phyloP scores from a whole-genome alignment of 2,329 filamentous ascomycete genomes.

The Xylariaceae sp. region DNA sequence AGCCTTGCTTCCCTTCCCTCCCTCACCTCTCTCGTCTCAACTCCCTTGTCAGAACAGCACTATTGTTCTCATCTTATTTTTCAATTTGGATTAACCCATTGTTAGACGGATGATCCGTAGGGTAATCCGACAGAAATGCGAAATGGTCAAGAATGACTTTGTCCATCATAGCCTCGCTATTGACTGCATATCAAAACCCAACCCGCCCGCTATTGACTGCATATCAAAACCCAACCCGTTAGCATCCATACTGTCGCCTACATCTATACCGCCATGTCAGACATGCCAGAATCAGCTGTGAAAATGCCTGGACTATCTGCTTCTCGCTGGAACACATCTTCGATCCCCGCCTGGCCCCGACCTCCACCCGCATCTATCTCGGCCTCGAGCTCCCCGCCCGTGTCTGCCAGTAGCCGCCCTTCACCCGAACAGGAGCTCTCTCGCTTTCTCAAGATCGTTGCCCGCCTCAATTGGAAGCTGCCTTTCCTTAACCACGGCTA shows the following conservation, averaged over 20 bases:
- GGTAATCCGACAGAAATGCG: neutral
- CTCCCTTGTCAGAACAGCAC: too few species aligned
- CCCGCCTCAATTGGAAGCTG: slow-evolving; percentile 65
- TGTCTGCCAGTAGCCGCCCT: neutral
- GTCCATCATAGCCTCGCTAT: too few species aligned
- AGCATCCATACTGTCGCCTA: too few species aligned
- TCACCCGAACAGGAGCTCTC: slow-evolving; percentile 47
- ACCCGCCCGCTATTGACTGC: too few species aligned
- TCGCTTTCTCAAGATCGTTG: slow-evolving; percentile 63
- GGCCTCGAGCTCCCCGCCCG: too few species aligned
- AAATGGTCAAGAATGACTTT: neutral
- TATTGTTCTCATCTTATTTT: too few species aligned
- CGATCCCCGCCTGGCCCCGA: neutral
- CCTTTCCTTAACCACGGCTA: slow-evolving; percentile 62
- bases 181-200: neutral
- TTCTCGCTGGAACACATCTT: neutral
- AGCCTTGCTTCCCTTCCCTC: too few species aligned
- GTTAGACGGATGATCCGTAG: too few species aligned
- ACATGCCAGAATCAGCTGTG: neutral
- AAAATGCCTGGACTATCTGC: neutral
- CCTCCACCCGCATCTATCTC: neutral
- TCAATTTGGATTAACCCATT: too few species aligned
- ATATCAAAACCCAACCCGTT: too few species aligned
- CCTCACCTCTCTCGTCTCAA: too few species aligned
- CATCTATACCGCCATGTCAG: too few species aligned